Base-by-base conservation (phyloP, 192 early-diverging fungal species). In the Chytriomyces confervae region DNA sequence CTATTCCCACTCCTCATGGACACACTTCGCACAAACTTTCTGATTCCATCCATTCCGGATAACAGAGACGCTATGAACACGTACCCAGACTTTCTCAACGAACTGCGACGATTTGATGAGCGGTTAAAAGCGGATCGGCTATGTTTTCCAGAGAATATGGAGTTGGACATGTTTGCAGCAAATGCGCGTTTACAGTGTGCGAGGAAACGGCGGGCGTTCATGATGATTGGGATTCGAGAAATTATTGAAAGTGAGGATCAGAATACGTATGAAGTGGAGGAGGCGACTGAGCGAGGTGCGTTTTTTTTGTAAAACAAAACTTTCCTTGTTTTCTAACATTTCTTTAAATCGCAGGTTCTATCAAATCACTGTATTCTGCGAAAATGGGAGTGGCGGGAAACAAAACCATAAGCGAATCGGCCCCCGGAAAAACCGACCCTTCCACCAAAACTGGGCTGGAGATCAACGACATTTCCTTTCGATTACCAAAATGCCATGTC, bases 261-360 rank as follows among this genome's bases (percentile, higher is more conserved):
- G 45, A 84, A 84, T 65, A 86, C 85, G 1, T 81, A 74, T 8
- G 76, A 82, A 62, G 82, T 86, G 72, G 64, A 76, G 0, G 84
- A 81, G 9, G 75, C 77, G 20, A 84, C 63, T 11, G 70, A 79
- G 76, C 63, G 80, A 66, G 50, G 69, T 75, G 20, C 18, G 18
- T 24, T 67, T 9, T 9, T 18, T 80, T 5, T 8, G 50, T 68
- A 5, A 5, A 47, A 80, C 5, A 16, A 45, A 1, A n/a, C 20
- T 9, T 24, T 75, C 50, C 18, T 71, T 7, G 9, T 74, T 45
- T 9, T 20, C 27, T 69, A 11, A 11, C 6, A 16, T 63, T 66
- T 66, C 7, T 50, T 20, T 1, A 46, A 9, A 47, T 47, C n/a
- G 5, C 53, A 80, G 79, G 79, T 5, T 76, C 63, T 18, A 46